Evolutionary conservation across 1,284 basidiomycete genomes (phyloP).

Genomic region (Pyrrhoderma noxium): DNA sequence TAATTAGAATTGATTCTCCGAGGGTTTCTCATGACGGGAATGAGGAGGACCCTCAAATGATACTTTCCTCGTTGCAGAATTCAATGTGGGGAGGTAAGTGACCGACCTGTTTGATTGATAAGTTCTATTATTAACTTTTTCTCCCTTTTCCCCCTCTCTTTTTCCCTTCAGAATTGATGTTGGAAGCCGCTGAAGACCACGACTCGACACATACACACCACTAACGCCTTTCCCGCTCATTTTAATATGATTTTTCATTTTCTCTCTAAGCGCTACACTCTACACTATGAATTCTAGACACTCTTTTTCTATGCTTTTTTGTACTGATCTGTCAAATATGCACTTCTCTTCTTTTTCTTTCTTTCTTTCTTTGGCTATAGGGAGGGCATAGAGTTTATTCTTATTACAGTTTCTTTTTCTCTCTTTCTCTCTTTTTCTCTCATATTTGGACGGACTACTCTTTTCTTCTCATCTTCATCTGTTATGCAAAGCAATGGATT

Average conservation of each 20-base stretch:
- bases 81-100: slow-evolving; percentile 63
- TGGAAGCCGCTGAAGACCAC: slow-evolving; percentile 21
- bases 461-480: slow-evolving; percentile 4
- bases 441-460: not conserved
- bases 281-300: too few species aligned
- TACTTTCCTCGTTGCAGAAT: slow-evolving; percentile 53
- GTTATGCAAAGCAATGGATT: not conserved
- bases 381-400: not conserved
- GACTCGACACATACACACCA: not conserved
- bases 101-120: not conserved
- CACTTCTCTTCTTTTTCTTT: too few species aligned
- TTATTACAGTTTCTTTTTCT: not conserved
- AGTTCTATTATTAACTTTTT: not conserved
- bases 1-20: slow-evolving; percentile 39
- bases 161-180: slow-evolving; percentile 21
- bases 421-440: not conserved
- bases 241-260: not conserved
- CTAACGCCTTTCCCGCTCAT: not conserved
- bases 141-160: not conserved
- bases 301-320: too few species aligned
- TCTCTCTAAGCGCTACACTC: too few species aligned
- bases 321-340: too few species aligned
- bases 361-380: too few species aligned
- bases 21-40: slow-evolving; percentile 25
- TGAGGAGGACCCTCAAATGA: slow-evolving; percentile 42